These are phyloP conservation scores for Chalciporus sphaerocephalus DNA, from an alignment of 768 basidiomycete species.

Conservation along the genomic window DNA sequence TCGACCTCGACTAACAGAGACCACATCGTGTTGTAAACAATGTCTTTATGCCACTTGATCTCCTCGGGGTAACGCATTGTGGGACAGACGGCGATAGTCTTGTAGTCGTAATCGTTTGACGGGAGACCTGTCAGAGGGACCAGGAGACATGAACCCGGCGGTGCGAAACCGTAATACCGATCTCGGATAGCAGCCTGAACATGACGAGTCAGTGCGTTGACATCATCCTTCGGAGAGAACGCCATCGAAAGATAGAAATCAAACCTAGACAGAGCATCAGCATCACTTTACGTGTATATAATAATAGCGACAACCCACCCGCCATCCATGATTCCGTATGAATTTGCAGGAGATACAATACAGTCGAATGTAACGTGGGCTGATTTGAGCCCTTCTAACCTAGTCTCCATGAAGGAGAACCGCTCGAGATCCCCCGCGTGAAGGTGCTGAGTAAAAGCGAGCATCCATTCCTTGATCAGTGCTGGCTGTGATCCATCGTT, in stretches of 20 bases:
- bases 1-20: constrained; percentile 23
- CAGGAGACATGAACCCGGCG: constrained; percentile 4
- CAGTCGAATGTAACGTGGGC: constrained; percentile 3
- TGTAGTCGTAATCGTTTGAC: constrained; percentile 8
- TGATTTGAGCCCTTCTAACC: background rate
- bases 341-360: constrained; percentile 6
- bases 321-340: constrained; percentile 10
- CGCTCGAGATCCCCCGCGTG: constrained; percentile 3
- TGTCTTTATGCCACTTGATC: constrained; percentile 29
- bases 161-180: constrained; percentile 7
- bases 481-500: background rate
- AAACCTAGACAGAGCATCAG: background rate
- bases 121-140: constrained; percentile 6
- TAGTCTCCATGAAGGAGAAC: constrained; percentile 1
- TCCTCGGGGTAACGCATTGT: constrained; percentile 32
- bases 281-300: background rate
- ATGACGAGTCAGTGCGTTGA: constrained; percentile 2
- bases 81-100: constrained; percentile 27
- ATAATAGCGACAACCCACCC: background rate
- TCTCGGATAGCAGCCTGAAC: constrained; percentile 1
- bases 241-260: background rate
- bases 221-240: constrained; percentile 1
- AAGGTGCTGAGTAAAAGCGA: constrained; percentile 2
- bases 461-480: constrained; percentile 2
- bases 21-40: constrained; percentile 36